phyloP scores from a whole-genome alignment of 192 early-diverging fungal species.

The Linnemannia zychae region DNA sequence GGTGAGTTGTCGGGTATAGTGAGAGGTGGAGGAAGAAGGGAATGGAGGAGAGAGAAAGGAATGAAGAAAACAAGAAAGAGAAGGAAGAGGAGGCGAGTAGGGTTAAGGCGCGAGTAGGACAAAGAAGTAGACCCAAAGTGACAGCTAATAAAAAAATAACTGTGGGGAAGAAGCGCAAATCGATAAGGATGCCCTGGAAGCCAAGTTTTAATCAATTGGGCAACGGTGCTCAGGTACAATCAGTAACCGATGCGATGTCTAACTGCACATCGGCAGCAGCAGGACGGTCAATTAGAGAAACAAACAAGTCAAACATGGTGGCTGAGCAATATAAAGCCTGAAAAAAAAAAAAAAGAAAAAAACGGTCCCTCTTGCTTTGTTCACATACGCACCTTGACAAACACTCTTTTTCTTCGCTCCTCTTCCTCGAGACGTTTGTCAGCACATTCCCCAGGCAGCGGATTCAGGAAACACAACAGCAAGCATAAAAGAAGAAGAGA shows the following conservation, averaged over 20 bases:
- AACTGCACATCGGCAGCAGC: background rate
- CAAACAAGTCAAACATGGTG: constrained; percentile 1
- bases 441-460: background rate
- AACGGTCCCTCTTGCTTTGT: constrained; percentile 4
- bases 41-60: background rate
- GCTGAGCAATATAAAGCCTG: background rate
- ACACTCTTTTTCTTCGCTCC: background rate
- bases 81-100: background rate
- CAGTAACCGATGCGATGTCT: background rate
- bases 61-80: background rate
- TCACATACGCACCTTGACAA: background rate
- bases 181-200: background rate
- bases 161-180: background rate
- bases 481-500: background rate
- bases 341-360: background rate
- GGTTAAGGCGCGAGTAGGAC: background rate
- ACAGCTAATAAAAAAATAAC: background rate
- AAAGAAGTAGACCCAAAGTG: background rate
- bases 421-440: constrained; percentile 13
- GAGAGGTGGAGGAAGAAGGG: background rate
- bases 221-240: background rate
- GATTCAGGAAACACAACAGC: background rate
- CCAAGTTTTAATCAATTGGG: background rate
- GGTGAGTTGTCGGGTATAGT: background rate
- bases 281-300: constrained; percentile 1